These are phyloP conservation scores for Aspergillus phoenicis DNA, from an alignment of 2,329 filamentous ascomycete genomes.

Conservation along the genomic window DNA sequence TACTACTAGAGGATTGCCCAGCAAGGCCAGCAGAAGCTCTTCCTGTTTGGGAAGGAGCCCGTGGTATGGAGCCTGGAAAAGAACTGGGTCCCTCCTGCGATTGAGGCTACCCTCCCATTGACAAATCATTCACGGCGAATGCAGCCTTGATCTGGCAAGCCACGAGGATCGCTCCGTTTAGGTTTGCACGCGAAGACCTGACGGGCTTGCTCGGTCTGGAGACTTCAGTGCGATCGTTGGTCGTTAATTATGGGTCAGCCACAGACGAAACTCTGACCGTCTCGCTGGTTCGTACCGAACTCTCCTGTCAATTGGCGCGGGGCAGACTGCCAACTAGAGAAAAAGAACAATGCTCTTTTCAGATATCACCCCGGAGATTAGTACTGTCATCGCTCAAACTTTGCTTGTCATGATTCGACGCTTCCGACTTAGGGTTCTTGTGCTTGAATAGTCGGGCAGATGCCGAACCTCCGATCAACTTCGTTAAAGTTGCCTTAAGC, in stretches of 20 bases:
- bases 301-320: slow-evolving; percentile 7
- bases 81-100: background rate
- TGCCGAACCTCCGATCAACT: slow-evolving; percentile 2
- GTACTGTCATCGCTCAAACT: slow-evolving; percentile 7
- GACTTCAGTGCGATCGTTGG: background rate
- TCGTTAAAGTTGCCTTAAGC: slow-evolving; percentile 3
- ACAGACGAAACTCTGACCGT: slow-evolving; percentile 3
- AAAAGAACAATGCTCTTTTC: slow-evolving; percentile 19
- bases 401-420: slow-evolving; percentile 4
- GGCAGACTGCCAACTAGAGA: slow-evolving; percentile 14
- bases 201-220: slow-evolving; percentile 15
- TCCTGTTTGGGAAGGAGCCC: slow-evolving; percentile 7
- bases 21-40: slow-evolving; percentile 1
- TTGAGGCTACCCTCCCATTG: slow-evolving; percentile 5
- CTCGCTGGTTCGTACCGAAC: slow-evolving; percentile 18
- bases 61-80: background rate
- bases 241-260: background rate
- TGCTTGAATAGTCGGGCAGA: background rate
- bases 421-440: background rate
- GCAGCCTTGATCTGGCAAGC: slow-evolving; percentile 11
- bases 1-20: background rate
- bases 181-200: slow-evolving; percentile 8
- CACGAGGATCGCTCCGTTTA: slow-evolving; percentile 18
- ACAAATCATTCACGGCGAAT: slow-evolving; percentile 16
- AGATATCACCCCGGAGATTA: slow-evolving; percentile 18